Conservation (phyloP, 31 red algal species). For the Porphyra umbilicalis region DNA sequence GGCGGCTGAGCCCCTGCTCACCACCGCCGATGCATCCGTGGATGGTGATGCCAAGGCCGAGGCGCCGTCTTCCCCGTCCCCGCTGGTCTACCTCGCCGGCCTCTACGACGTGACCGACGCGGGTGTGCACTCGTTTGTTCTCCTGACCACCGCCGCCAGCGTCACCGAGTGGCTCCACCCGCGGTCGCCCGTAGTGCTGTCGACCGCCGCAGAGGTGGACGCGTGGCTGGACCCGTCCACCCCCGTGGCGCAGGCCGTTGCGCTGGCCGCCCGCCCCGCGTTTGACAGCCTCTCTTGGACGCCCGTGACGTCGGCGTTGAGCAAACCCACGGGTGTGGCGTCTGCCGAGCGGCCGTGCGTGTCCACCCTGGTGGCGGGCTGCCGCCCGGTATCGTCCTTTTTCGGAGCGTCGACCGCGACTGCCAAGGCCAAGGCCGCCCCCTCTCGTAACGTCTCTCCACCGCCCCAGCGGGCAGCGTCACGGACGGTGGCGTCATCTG, state of each 20-base stretch:
- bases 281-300: not conserved
- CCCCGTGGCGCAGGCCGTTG: not conserved
- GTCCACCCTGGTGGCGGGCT: not conserved
- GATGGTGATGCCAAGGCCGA: not conserved
- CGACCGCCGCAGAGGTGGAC: not conserved
- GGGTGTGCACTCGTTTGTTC: not conserved
- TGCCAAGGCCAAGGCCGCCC: no score
- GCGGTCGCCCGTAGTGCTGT: not conserved
- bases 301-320: not conserved
- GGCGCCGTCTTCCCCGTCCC: not conserved
- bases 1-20: not conserved
- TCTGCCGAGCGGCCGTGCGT: not conserved
- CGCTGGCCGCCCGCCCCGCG: not conserved
- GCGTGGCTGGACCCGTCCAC: not conserved
- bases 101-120: not conserved
- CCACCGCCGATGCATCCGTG: no score
- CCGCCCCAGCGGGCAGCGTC: no score
- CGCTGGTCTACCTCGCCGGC: not conserved
- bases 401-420: no score
- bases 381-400: not conserved
- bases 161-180: not conserved
- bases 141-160: not conserved
- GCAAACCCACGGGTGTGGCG: not conserved
- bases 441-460: no score
- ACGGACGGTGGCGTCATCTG: no score